Conservation (phyloP, 805 yeast species). For the Metschnikowia borealis region DNA sequence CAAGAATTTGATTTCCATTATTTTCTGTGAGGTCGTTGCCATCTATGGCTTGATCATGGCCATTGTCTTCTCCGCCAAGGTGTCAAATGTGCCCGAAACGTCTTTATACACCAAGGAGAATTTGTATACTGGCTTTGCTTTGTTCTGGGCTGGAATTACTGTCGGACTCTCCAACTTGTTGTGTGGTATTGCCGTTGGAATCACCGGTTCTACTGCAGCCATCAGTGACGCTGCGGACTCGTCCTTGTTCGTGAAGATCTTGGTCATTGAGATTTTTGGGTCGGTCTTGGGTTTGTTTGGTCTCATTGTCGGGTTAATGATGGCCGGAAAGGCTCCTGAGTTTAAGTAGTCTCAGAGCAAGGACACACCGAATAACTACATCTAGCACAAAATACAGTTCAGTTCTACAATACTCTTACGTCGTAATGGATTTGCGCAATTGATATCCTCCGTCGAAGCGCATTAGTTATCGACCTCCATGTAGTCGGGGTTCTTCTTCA, state of each 20-base stretch:
- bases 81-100: slow-evolving; percentile 62
- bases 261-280: slow-evolving; percentile 96
- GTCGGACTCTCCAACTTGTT: slow-evolving; percentile 91
- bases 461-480: slow-evolving; percentile 51
- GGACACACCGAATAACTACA: not conserved
- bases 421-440: not conserved
- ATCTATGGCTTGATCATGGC: slow-evolving; percentile 97
- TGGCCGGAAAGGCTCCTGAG: slow-evolving; percentile 94
- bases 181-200: slow-evolving; percentile 96
- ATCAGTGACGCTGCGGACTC: slow-evolving; percentile 97
- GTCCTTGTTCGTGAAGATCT: slow-evolving; percentile 87
- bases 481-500: slow-evolving; percentile 85
- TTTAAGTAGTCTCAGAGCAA: slow-evolving; percentile 46
- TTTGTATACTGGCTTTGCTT: slow-evolving; percentile 88
- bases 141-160: slow-evolving; percentile 97
- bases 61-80: slow-evolving; percentile 90
- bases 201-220: slow-evolving; percentile 99
- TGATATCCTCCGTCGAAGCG: not conserved
- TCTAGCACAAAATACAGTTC: not conserved
- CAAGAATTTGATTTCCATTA: slow-evolving; percentile 91
- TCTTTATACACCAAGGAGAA: slow-evolving; percentile 73
- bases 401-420: not conserved
- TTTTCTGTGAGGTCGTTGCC: slow-evolving; percentile 98
- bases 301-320: slow-evolving; percentile 90
- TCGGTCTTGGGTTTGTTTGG: slow-evolving; percentile 94